phyloP scores from a whole-genome alignment of 257 asterid genomes.

The Gardenia jasminoides region DNA sequence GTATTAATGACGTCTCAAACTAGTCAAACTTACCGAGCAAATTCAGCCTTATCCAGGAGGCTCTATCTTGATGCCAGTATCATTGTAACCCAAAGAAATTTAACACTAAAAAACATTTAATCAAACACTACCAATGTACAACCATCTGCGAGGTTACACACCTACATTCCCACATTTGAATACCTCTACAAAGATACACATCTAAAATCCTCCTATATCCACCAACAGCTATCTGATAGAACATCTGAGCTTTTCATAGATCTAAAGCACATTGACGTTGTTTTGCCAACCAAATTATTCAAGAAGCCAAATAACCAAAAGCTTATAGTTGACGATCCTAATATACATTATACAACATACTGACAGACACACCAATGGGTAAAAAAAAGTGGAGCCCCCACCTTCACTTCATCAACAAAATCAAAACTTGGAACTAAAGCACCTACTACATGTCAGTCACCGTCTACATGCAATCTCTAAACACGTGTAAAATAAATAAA shows the following conservation, averaged over 20 bases:
- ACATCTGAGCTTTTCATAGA: not conserved
- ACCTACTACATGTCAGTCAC: not conserved
- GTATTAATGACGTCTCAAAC: not conserved
- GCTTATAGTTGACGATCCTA: not conserved
- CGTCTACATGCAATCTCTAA: not conserved
- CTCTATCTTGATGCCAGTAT: not conserved
- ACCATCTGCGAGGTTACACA: not conserved
- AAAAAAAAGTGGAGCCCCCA: not conserved
- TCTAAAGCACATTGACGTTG: not conserved
- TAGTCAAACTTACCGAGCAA: not conserved
- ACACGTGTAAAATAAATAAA: not conserved
- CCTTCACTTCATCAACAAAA: constrained; percentile 2
- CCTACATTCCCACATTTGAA: not conserved
- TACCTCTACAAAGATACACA: not conserved
- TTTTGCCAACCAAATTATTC: not conserved
- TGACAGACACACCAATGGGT: not conserved
- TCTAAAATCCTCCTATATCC: not conserved
- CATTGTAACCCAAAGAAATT: not conserved
- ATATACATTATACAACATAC: not conserved
- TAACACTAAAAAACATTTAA: not conserved
- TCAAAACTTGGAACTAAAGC: not conserved
- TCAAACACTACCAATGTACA: not conserved
- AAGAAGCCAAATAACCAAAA: not conserved
- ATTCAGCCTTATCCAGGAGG: not conserved
- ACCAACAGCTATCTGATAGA: not conserved